phyloP scores from a whole-genome alignment of 169 alveolate species.

The Amoebophrya sp. region DNA sequence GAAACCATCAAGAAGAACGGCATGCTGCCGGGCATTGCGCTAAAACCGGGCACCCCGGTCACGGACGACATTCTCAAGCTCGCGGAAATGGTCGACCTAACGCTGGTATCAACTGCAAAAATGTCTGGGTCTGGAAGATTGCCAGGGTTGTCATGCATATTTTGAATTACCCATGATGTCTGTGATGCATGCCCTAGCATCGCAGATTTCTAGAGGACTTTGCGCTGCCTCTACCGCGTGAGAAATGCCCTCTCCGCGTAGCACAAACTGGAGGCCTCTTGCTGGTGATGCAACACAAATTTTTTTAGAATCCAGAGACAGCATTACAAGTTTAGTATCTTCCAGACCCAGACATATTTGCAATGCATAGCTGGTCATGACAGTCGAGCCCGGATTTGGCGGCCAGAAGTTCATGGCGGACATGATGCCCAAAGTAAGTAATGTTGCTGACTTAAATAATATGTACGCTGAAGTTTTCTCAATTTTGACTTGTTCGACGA shows the following conservation, averaged over 20 bases:
- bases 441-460: not conserved
- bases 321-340: too few relatives aligned
- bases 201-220: too few relatives aligned
- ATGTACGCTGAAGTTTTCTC: not conserved
- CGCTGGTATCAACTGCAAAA: too few relatives aligned
- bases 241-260: slow-evolving; percentile 46
- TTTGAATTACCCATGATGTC: too few relatives aligned
- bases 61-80: slow-evolving; percentile 45
- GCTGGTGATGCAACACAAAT: too few relatives aligned
- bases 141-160: too few relatives aligned
- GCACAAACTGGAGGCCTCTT: slow-evolving; percentile 41
- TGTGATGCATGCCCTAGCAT: too few relatives aligned
- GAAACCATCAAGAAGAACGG: slow-evolving; percentile 44
- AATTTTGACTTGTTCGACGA: not conserved
- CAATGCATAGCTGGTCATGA: slow-evolving; percentile 70
- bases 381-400: slow-evolving; percentile 88
- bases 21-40: slow-evolving; percentile 65
- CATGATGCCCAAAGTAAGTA: slow-evolving; percentile 64
- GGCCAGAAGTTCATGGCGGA: slow-evolving; percentile 76
- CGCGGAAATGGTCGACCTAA: slow-evolving; percentile 28
- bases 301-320: too few relatives aligned
- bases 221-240: too few relatives aligned
- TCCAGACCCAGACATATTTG: too few relatives aligned
- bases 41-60: slow-evolving; percentile 64
- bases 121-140: too few relatives aligned